These are phyloP conservation scores for Xylaria multiplex DNA, from an alignment of 2,329 filamentous ascomycete species.

Conservation along the genomic window DNA sequence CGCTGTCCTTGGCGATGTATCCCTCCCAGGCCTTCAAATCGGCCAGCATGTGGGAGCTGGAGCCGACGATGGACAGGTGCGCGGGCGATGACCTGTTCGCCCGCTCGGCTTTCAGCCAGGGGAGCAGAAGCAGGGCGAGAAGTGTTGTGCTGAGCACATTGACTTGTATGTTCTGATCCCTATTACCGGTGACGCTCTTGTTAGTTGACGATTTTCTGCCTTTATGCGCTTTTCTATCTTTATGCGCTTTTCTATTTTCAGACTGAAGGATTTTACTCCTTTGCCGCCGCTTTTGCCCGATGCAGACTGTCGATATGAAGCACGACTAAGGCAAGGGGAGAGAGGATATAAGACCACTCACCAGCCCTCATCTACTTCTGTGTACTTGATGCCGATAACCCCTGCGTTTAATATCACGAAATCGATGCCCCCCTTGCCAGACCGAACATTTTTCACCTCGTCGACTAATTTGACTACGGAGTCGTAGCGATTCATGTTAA, in stretches of 20 bases:
- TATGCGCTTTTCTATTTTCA: too few relatives aligned
- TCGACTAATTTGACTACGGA: constrained; percentile 42
- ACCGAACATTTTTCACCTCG: constrained; percentile 39
- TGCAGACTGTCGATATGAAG: neutral
- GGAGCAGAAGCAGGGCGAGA: constrained; percentile 62
- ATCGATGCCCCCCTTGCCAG: constrained; percentile 42
- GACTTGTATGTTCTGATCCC: constrained; percentile 64
- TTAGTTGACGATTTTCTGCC: neutral
- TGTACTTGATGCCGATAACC: constrained; percentile 38
- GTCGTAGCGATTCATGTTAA: constrained; percentile 44
- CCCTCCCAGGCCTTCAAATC: constrained; percentile 40
- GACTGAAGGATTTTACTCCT: neutral
- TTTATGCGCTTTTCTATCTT: too few relatives aligned
- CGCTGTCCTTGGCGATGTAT: constrained; percentile 30
- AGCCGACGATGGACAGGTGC: constrained; percentile 44
- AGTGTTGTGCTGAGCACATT: constrained; percentile 67
- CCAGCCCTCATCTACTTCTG: constrained; percentile 44
- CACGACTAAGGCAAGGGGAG: neutral
- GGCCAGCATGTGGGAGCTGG: constrained; percentile 36
- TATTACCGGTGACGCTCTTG: constrained; percentile 40
- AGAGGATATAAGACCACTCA: constrained; percentile 31
- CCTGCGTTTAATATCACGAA: constrained; percentile 46
- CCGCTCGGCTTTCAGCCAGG: constrained; percentile 52
- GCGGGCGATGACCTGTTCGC: constrained; percentile 39
- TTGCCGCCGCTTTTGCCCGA: neutral